Base-by-base conservation (phyloP, 495 filamentous ascomycete species). In the Annulohypoxylon maeteangense region DNA sequence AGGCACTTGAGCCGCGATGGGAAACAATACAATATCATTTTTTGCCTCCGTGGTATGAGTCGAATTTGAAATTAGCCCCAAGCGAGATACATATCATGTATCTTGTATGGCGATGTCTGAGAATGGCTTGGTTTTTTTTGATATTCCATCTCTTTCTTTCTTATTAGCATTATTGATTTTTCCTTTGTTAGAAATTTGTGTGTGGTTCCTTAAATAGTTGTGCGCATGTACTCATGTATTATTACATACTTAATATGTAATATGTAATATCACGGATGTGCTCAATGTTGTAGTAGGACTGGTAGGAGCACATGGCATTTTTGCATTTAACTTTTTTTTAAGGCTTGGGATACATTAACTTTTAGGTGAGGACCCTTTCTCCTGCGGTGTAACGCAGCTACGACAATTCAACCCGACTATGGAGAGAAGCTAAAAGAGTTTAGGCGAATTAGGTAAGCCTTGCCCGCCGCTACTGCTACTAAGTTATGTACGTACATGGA, bases 1-100 rank as follows among this genome's bases (percentile, higher is more conserved):
- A 32, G 44, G 14, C 70, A 65, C 62, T 73, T 73, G 61, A 73
- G 70, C 70, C 70, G 70, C 61, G 47, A 58, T 59, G 62, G 65
- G 70, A 68, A 73, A 73, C 65, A 65, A 66, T 68, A 25, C 40
- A 44, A 44, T 44, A 44, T 44, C n/a, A 38, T 25, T 65, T 72
- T 72, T 62, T 56, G 44, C 31, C 56, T 68, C 65, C 70, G 65
- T 68, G 55, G 16, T 57, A 27, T 29, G 56, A 59, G 44, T 59
- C 47, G 32, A 22, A 31, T 23, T 50, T 40, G 22, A 68, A 51
- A 54, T 68, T 73, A 62, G 53, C 47, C 62, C 62, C 56, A 73
- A 69, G 65, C 65, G 65, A 73, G 65, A 69, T 69, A 36, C 36
- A 14, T 40, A 40, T 40, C 11, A 14, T 40, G 45, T 48, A 48